Evolutionary conservation across 2,329 filamentous ascomycete genomes (phyloP).

Genomic region (Neoarthrinium moseri): DNA sequence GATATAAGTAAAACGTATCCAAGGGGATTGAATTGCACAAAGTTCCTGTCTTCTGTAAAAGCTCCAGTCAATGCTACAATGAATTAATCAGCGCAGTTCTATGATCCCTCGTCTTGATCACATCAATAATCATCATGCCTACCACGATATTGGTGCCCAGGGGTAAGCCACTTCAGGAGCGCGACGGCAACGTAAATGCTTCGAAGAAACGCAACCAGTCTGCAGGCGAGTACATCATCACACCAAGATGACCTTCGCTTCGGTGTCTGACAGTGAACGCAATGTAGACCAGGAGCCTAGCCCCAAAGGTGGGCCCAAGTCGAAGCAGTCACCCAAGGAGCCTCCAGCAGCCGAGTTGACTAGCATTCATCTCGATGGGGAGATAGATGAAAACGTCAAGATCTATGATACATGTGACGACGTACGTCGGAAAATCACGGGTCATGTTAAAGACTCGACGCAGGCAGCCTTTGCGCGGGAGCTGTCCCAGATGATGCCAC

Average conservation of each 20-base stretch:
- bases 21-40: too few relatives aligned
- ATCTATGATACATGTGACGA: conserved; percentile 59
- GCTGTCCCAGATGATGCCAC: conserved; percentile 29
- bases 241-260: not conserved
- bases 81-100: too few relatives aligned
- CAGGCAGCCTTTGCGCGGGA: conserved; percentile 48
- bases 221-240: not conserved
- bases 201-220: not conserved
- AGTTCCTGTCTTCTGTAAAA: too few relatives aligned
- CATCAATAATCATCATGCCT: too few relatives aligned
- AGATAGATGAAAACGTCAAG: conserved; percentile 38
- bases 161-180: not conserved
- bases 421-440: conserved; percentile 54
- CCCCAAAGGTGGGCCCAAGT: not conserved
- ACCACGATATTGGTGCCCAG: too few relatives aligned
- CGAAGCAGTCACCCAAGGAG: not conserved
- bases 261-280: not conserved
- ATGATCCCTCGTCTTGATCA: too few relatives aligned
- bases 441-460: conserved; percentile 47
- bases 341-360: not conserved
- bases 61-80: too few relatives aligned
- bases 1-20: too few relatives aligned
- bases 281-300: not conserved
- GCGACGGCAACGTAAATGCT: not conserved
- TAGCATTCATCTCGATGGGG: conserved; percentile 40